These are phyloP conservation scores for Monosporascus sp. DNA, from an alignment of 2,329 filamentous ascomycete genomes.

Conservation along the genomic window DNA sequence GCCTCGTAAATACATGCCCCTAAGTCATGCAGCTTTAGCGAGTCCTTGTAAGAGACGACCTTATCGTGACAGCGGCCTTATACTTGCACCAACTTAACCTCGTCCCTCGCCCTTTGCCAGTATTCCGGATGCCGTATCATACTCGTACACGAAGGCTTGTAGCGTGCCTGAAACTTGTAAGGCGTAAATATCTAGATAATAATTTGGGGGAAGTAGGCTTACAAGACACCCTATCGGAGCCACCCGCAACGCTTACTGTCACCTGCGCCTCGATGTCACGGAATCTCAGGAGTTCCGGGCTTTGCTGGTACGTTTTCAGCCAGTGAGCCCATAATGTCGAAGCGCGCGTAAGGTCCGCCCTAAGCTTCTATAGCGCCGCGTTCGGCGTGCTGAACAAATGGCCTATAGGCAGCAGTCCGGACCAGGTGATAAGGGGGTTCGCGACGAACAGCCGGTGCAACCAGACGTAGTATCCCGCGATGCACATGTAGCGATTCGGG, in stretches of 20 bases:
- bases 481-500: slow-evolving; percentile 2
- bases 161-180: slow-evolving; percentile 1
- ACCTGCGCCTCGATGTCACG: neutral
- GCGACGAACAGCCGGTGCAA: slow-evolving; percentile 8
- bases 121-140: slow-evolving; percentile 4
- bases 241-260: neutral
- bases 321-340: slow-evolving; percentile 8
- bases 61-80: neutral
- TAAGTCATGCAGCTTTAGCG: neutral
- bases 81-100: slow-evolving; percentile 8
- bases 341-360: slow-evolving; percentile 6
- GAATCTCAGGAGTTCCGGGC: neutral
- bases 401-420: slow-evolving; percentile 7
- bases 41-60: neutral
- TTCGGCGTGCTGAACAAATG: slow-evolving; percentile 4
- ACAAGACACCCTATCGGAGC: slow-evolving; percentile 5
- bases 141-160: slow-evolving; percentile 7
- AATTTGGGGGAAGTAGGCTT: neutral
- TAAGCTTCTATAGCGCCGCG: slow-evolving; percentile 2
- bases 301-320: neutral
- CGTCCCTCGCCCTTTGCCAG: slow-evolving; percentile 4
- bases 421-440: slow-evolving; percentile 12
- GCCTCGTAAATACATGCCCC: slow-evolving; percentile 4
- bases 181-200: neutral
- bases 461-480: slow-evolving; percentile 6